Evolutionary conservation across 345 rosid genomes (phyloP).

Genomic region (Aquilaria sinensis): DNA sequence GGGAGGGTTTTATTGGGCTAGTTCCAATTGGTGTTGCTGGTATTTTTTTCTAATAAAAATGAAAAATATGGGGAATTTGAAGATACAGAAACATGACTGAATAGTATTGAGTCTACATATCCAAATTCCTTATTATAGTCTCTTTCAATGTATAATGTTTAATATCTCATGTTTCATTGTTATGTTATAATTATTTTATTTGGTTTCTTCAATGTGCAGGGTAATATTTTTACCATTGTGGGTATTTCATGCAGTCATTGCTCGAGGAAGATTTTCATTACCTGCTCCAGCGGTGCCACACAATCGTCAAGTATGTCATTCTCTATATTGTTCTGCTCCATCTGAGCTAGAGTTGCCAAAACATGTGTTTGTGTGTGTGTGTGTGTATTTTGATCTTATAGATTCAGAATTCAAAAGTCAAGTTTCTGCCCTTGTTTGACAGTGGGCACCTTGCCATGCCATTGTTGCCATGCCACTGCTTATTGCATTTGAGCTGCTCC

Average conservation of each 20-base stretch:
- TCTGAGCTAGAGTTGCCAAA: neutral
- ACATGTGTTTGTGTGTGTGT: neutral
- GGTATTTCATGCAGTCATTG: constrained; percentile 89
- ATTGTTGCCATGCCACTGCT: constrained; percentile 89
- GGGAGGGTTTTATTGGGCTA: too few species aligned
- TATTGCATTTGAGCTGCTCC: constrained; percentile 89
- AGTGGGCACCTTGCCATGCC: constrained; percentile 99
- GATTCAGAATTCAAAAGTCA: constrained; percentile 10
- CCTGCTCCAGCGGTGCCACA: constrained; percentile 96
- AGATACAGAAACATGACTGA: too few species aligned
- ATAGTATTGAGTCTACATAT: too few species aligned
- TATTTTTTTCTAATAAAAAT: too few species aligned
- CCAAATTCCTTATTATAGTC: too few species aligned
- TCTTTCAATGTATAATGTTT: neutral
- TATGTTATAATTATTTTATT: constrained; percentile 4
- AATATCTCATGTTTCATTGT: neutral
- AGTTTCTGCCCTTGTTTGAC: constrained; percentile 18
- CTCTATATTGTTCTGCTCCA: constrained; percentile 8
- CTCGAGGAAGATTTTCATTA: constrained; percentile 92
- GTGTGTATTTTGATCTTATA: neutral
- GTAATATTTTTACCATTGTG: constrained; percentile 75
- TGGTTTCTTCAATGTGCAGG: constrained; percentile 41
- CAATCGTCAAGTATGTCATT: constrained; percentile 69
- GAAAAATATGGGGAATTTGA: too few species aligned
- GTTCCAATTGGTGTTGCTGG: too few species aligned